Conservation (phyloP, 31 red algal species). For the Endocladia muricata region DNA sequence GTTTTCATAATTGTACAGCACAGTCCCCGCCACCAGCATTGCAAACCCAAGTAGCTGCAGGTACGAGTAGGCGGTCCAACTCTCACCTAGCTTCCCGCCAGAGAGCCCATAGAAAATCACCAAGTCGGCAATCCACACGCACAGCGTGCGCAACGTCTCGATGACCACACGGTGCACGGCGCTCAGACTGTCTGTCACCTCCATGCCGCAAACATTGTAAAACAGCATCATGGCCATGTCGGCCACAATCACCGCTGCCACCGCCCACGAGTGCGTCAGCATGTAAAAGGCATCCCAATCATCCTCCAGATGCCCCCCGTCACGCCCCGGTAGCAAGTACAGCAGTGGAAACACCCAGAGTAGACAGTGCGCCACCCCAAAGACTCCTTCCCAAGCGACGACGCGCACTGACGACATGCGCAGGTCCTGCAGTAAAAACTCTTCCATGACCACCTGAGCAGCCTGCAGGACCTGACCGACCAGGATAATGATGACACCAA, state of each 20-base stretch:
- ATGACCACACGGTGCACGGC: conserved; percentile 84
- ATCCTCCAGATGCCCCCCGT: conserved; percentile 82
- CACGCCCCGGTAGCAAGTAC: conserved; percentile 81
- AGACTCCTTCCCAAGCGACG: conserved; percentile 93
- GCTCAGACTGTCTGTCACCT: conserved; percentile 77
- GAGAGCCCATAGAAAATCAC: conserved; percentile 77
- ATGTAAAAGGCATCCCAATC: conserved; percentile 79
- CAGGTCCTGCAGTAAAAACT: conserved; percentile 83
- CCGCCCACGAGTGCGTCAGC: conserved; percentile 66
- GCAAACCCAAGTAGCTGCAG: conserved; percentile 80
- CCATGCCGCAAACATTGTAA: conserved; percentile 94
- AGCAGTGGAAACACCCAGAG: conserved; percentile 75
- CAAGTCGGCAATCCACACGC: conserved; percentile 87
- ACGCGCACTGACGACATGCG: conserved; percentile 77
- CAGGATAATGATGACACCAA: conserved; percentile 81
- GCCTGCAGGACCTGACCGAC: conserved; percentile 83
- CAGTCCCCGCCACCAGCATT: conserved; percentile 73
- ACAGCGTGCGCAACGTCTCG: conserved; percentile 90
- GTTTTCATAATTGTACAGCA: conserved; percentile 72
- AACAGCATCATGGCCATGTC: conserved; percentile 85
- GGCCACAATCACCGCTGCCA: conserved; percentile 49
- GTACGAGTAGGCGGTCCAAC: conserved; percentile 77
- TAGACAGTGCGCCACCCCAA: conserved; percentile 72
- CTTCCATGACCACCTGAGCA: conserved; percentile 81
- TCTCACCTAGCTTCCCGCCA: conserved; percentile 67